Base-by-base conservation (phyloP, 208 protist species). In the Naegleria fowleri region DNA sequence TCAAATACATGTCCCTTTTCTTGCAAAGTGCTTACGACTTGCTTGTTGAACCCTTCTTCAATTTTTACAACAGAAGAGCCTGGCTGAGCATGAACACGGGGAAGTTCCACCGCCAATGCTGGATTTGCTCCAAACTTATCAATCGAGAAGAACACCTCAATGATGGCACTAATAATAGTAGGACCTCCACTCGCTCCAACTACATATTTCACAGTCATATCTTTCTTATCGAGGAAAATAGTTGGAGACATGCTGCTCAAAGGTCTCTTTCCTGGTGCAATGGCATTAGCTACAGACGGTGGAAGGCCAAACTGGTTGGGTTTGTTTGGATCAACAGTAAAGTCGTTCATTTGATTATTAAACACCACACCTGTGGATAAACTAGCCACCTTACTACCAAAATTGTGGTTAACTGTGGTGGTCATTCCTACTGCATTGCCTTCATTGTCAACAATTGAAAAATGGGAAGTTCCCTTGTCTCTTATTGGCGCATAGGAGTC, bases 331-430 rank as follows among this genome's bases (percentile, higher is more conserved):
- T 89, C n/a, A 7, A 67, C 40, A 38, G 91, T 75, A 83, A 95
- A 95, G 58, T 95, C 94, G 83, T 95, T 93, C 94, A 95, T 95
- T 52, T 95, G 88, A 87, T 95, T 93, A 91, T 95, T 95, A 6
- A 95, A 90, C 5, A 95, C 29, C 0, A 95, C 76, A 51, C 94
- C 94, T n/a, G 89, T 93, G 7, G 33, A 38, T 43, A 88, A 9
- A 16, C 90, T 93, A 2, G 93, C 41, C 39, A 95, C 25, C 84
- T 92, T 93, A 48, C 91, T 67, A 11, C 94, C 94, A 89, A 95
- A 95, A 6, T 51, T 58, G n/a, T 91, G 83, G 90, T 95, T 95
- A n/a, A 95, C 92, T 22, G 94, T 94, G n/a, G 91, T 92, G 29
- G 94, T 95, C 15, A 94, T n/a, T 3, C 90, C 41, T 13, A 95